phyloP scores from a whole-genome alignment of 2,329 filamentous ascomycete genomes.

The Trichoderma sp. region DNA sequence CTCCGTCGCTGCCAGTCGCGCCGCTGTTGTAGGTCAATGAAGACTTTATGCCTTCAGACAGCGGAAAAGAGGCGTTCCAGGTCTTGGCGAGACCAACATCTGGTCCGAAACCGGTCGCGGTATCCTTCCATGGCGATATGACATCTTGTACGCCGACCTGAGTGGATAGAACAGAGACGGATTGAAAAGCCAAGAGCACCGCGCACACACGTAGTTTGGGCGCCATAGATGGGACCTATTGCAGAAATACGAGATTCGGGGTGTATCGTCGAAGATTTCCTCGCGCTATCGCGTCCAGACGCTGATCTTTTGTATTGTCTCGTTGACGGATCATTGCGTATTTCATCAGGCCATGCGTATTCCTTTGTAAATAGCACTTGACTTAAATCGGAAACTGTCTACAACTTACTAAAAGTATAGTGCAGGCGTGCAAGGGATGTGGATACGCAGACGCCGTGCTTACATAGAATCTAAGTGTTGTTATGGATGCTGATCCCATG shows the following conservation, averaged over 20 bases:
- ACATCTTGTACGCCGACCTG: neutral
- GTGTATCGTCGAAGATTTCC: neutral
- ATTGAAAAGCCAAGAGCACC: slow-evolving; percentile 9
- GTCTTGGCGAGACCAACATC: neutral
- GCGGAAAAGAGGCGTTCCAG: slow-evolving; percentile 13
- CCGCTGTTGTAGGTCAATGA: neutral
- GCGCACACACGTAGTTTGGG: neutral
- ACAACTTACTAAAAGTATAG: neutral
- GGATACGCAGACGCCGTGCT: too few relatives aligned
- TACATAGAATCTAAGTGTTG: too few relatives aligned
- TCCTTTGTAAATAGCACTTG: neutral
- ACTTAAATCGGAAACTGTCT: neutral
- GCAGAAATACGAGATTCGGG: neutral
- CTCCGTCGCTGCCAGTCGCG: neutral
- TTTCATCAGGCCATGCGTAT: neutral
- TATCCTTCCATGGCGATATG: slow-evolving; percentile 8
- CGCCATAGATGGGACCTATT: neutral
- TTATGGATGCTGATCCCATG: too few relatives aligned
- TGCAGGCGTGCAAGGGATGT: too few relatives aligned
- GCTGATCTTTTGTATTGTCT: neutral
- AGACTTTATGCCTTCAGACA: neutral
- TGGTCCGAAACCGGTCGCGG: slow-evolving; percentile 1
- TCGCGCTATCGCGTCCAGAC: neutral
- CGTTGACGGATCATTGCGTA: neutral
- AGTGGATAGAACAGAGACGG: slow-evolving; percentile 1